These are phyloP conservation scores for Arthrobotrys iridis DNA, from an alignment of 2,329 filamentous ascomycete species.

Conservation along the genomic window DNA sequence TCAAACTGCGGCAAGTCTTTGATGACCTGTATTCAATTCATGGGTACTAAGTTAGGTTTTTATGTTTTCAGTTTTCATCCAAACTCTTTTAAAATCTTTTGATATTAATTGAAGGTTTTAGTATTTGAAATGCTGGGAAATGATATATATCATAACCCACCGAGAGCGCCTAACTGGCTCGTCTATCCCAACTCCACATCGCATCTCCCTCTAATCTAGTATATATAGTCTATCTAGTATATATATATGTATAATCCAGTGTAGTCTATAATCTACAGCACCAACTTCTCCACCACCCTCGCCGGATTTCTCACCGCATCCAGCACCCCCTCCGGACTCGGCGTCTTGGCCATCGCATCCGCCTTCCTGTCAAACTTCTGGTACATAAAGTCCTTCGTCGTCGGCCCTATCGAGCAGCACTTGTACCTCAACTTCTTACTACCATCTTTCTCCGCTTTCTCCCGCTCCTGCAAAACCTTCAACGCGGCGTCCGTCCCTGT, in stretches of 20 bases:
- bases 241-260: neutral
- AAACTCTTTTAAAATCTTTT: too few relatives aligned
- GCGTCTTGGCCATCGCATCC: slow-evolving; percentile 82
- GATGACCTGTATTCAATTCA: too few relatives aligned
- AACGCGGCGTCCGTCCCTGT: slow-evolving; percentile 73
- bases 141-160: too few relatives aligned
- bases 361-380: slow-evolving; percentile 73
- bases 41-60: too few relatives aligned
- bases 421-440: slow-evolving; percentile 67
- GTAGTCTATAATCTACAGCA: slow-evolving; percentile 5
- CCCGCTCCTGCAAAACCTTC: slow-evolving; percentile 66
- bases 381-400: slow-evolving; percentile 79
- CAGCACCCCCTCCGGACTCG: slow-evolving; percentile 81
- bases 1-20: too few relatives aligned
- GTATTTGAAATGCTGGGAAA: too few relatives aligned
- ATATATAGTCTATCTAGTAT: too few relatives aligned
- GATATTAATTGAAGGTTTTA: too few relatives aligned
- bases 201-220: too few relatives aligned
- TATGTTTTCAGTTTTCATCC: too few relatives aligned
- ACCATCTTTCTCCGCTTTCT: slow-evolving; percentile 63
- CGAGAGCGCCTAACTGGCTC: too few relatives aligned
- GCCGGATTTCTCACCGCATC: slow-evolving; percentile 69
- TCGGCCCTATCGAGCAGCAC: slow-evolving; percentile 91
- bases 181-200: too few relatives aligned
- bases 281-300: slow-evolving; percentile 11